A percentile compares a stretch with the other conserved stretches of the same genome.
Evolutionary conservation across 2,329 filamentous ascomycete genomes (phyloP).

Genomic region (Chrysosporium queenslandicum): DNA sequence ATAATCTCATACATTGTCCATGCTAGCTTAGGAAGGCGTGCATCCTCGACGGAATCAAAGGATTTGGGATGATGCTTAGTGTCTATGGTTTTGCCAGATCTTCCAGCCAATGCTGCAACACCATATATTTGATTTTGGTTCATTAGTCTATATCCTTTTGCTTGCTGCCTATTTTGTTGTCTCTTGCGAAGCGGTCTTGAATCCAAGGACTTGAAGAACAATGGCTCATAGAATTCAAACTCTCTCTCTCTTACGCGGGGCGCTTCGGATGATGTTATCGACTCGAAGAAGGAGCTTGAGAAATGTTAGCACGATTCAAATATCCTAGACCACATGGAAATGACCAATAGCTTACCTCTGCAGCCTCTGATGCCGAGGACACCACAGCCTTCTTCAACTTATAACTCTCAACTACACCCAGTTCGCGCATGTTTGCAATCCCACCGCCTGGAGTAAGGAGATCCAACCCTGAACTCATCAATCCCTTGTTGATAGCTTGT

Average conservation of each 20-base stretch:
- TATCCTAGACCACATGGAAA: not conserved
- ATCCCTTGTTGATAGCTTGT: slow-evolving; percentile 88
- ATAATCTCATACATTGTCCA: too few relatives aligned
- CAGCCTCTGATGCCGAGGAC: slow-evolving; percentile 87
- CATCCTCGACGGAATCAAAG: too few relatives aligned
- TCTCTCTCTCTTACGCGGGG: slow-evolving; percentile 70
- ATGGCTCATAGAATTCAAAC: not conserved
- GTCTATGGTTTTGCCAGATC: too few relatives aligned
- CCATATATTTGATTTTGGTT: not conserved
- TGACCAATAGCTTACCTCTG: slow-evolving; percentile 59
- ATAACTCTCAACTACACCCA: slow-evolving; percentile 95
- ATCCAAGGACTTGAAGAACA: not conserved
- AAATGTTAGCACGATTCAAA: slow-evolving; percentile 17
- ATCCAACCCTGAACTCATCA: slow-evolving; percentile 86
- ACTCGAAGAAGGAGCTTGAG: slow-evolving; percentile 73
- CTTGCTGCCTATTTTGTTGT: not conserved
- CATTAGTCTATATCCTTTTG: not conserved
- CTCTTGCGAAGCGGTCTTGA: not conserved
- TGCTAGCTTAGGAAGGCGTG: too few relatives aligned
- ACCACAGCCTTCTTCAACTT: slow-evolving; percentile 98
- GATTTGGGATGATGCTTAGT: too few relatives aligned
- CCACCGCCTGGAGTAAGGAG: slow-evolving; percentile 80
- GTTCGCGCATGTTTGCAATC: slow-evolving; percentile 87
- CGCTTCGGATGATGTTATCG: slow-evolving; percentile 94
- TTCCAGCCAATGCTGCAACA: too few relatives aligned